Percentiles rank a stretch among this genome's conserved stretches.
These are phyloP conservation scores for Avena insularis DNA, from an alignment of 176 grass and related monocot genomes.

Conservation along the genomic window DNA sequence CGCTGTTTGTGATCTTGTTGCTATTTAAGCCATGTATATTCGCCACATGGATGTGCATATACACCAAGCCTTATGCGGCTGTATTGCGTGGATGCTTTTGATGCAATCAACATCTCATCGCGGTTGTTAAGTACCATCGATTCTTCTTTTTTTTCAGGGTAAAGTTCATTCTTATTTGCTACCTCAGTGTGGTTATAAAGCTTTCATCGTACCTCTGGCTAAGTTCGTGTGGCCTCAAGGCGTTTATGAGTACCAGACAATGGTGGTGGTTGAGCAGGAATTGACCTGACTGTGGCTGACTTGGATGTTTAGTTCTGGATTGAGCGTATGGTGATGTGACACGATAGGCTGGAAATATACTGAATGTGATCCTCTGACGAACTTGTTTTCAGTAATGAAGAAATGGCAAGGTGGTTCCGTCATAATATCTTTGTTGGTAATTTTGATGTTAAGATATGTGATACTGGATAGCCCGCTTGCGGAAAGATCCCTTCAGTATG, in stretches of 20 bases:
- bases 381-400: constrained; percentile 63
- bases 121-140: constrained; percentile 28
- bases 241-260: constrained; percentile 13
- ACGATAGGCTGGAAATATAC: constrained; percentile 22
- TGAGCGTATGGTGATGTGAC: constrained; percentile 15
- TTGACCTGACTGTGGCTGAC: constrained; percentile 28
- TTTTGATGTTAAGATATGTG: constrained; percentile 85
- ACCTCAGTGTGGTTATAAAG: background rate
- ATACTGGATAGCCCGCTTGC: constrained; percentile 79
- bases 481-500: constrained; percentile 74
- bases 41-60: background rate
- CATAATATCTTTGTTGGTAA: constrained; percentile 63
- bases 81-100: background rate
- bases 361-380: constrained; percentile 16
- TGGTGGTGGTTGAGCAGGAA: constrained; percentile 33
- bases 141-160: constrained; percentile 47
- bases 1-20: background rate
- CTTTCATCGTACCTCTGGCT: constrained; percentile 7
- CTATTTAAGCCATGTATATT: background rate
- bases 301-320: constrained; percentile 30
- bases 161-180: constrained; percentile 38
- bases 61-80: background rate
- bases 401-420: constrained; percentile 80
- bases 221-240: constrained; percentile 16
- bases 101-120: constrained; percentile 13